Evolutionary conservation across 768 basidiomycete genomes (phyloP).

Genomic region (Pleurotus citrinopileatus): DNA sequence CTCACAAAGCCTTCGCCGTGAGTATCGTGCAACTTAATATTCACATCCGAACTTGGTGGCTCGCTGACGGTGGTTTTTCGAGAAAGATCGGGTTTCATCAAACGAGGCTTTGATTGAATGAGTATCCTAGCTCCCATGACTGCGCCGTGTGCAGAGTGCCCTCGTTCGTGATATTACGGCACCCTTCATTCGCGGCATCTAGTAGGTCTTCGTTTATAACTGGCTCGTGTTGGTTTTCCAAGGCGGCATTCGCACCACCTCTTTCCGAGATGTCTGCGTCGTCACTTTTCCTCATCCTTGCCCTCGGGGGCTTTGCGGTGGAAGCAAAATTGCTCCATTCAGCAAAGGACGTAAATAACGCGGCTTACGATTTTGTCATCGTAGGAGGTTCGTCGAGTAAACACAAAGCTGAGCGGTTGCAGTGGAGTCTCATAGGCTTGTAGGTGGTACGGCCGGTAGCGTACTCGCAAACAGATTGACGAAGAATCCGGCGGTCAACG

Average conservation of each 20-base stretch:
- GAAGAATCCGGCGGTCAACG: not conserved
- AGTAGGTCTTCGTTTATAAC: not conserved
- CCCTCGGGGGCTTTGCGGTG: not conserved
- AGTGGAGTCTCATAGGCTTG: too few species aligned
- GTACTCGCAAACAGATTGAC: slow-evolving; percentile 9
- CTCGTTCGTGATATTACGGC: not conserved
- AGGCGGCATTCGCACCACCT: not conserved
- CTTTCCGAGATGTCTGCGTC: not conserved
- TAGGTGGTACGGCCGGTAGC: slow-evolving; percentile 1
- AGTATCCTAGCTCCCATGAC: too few species aligned
- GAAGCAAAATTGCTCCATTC: not conserved
- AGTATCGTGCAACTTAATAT: too few species aligned
- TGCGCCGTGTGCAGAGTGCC: too few species aligned
- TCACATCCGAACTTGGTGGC: too few species aligned
- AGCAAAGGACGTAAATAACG: not conserved
- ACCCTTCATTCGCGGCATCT: not conserved
- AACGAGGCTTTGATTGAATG: too few species aligned
- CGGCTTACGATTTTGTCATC: slow-evolving; percentile 15
- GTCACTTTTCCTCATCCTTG: not conserved
- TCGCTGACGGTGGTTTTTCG: too few species aligned
- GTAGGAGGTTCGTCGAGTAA: slow-evolving; percentile 12
- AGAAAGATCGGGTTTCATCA: too few species aligned
- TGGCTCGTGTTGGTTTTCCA: not conserved
- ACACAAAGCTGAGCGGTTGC: too few species aligned
- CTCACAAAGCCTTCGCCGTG: not conserved